A percentile compares a stretch with the other conserved stretches of the same genome.
phyloP scores from a whole-genome alignment of 2,329 filamentous ascomycete species.

The Chaetomium sp. region DNA sequence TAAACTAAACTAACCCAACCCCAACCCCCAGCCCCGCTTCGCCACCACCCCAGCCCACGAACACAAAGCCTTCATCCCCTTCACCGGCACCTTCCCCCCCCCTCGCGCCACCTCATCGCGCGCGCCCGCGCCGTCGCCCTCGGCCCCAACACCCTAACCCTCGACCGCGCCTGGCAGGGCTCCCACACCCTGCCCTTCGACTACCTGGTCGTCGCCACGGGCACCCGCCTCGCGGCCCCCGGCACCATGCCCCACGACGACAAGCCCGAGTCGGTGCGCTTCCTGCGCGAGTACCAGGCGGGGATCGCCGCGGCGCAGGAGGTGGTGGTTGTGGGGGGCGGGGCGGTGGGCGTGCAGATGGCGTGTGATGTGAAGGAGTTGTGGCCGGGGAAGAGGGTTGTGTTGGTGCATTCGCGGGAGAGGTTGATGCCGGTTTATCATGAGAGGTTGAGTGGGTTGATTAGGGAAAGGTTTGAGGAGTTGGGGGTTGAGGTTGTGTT shows the following conservation, averaged over 20 bases:
- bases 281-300: slow-evolving; percentile 42
- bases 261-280: slow-evolving; percentile 40
- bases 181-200: slow-evolving; percentile 44
- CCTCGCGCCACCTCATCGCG: slow-evolving; percentile 40
- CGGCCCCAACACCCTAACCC: slow-evolving; percentile 38
- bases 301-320: slow-evolving; percentile 38
- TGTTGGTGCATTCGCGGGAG: slow-evolving; percentile 50
- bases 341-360: slow-evolving; percentile 54
- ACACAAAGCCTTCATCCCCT: slow-evolving; percentile 53
- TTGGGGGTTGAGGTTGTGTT: slow-evolving; percentile 43
- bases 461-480: slow-evolving; percentile 42
- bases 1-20: neutral
- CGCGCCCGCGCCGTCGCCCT: slow-evolving; percentile 42
- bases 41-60: slow-evolving; percentile 48
- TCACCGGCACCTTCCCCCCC: slow-evolving; percentile 42
- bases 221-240: slow-evolving; percentile 42
- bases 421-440: slow-evolving; percentile 50
- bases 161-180: slow-evolving; percentile 42
- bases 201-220: slow-evolving; percentile 50
- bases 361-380: slow-evolving; percentile 52
- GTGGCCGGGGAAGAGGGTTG: slow-evolving; percentile 50
- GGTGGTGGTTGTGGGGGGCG: slow-evolving; percentile 47
- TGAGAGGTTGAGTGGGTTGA: slow-evolving; percentile 43
- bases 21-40: slow-evolving; percentile 44
- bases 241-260: slow-evolving; percentile 42